Conservation (phyloP, 2,329 filamentous ascomycete genomes). For the Allantophomopsis lycopodina region DNA sequence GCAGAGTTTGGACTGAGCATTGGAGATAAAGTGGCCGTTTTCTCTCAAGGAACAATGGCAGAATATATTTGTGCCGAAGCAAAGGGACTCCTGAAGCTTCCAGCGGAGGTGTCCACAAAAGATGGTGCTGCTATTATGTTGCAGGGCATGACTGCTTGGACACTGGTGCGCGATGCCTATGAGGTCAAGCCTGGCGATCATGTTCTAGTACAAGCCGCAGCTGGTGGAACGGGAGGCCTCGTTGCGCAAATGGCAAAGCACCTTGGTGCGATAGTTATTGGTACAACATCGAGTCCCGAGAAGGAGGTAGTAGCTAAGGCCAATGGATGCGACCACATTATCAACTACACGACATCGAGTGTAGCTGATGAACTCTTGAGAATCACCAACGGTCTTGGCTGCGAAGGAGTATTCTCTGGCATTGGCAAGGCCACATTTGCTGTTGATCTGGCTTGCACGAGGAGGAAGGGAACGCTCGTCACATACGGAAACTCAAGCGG, state of each 20-base stretch:
- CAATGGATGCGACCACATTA: background rate
- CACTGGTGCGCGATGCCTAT: constrained; percentile 60
- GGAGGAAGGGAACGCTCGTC: constrained; percentile 28
- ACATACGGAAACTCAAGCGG: constrained; percentile 34
- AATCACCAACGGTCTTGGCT: background rate
- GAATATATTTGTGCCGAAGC: too few relatives aligned
- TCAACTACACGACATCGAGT: background rate
- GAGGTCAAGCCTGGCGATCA: constrained; percentile 61
- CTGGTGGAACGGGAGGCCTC: constrained; percentile 66
- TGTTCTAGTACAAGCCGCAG: constrained; percentile 71
- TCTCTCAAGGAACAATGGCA: too few relatives aligned
- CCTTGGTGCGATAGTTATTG: constrained; percentile 67
- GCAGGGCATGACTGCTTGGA: constrained; percentile 70
- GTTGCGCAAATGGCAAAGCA: constrained; percentile 60
- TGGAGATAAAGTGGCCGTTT: too few relatives aligned
- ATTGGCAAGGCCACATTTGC: background rate
- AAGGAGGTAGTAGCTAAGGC: constrained; percentile 52
- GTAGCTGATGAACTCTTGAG: background rate
- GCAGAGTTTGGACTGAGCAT: too few relatives aligned
- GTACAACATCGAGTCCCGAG: constrained; percentile 57
- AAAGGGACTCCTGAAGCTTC: too few relatives aligned
- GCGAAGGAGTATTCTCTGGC: background rate
- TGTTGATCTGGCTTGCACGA: background rate
- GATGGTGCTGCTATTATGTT: constrained; percentile 46
- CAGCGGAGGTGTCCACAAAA: too few relatives aligned